Percentiles rank a stretch among this genome's conserved stretches.
These are phyloP conservation scores for Talaromyces sp. DNA, from an alignment of 2,329 filamentous ascomycete genomes.

Conservation along the genomic window DNA sequence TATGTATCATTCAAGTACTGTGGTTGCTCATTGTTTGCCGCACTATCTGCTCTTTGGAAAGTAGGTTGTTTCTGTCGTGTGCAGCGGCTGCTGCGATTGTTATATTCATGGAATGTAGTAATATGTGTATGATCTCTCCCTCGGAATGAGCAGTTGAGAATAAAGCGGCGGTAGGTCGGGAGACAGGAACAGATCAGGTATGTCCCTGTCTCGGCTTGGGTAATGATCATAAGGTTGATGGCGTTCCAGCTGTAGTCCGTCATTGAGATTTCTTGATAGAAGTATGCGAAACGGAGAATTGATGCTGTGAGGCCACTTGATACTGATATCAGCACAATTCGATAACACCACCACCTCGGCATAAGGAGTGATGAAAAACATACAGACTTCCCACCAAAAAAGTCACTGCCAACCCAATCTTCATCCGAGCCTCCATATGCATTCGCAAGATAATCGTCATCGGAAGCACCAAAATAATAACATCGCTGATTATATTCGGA, in stretches of 20 bases:
- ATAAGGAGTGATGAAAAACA: not conserved
- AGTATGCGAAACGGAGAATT: not conserved
- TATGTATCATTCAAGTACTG: not conserved
- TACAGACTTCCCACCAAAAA: not conserved
- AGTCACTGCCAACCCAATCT: not conserved
- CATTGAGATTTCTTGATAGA: not conserved
- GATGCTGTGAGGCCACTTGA: not conserved
- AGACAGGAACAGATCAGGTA: not conserved
- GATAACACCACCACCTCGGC: no score
- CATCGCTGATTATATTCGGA: slow-evolving; percentile 1
- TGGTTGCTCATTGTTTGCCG: not conserved
- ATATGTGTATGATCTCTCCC: not conserved
- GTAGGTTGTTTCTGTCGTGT: not conserved
- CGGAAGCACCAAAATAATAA: not conserved
- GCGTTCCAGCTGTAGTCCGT: not conserved
- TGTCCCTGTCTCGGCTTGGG: not conserved
- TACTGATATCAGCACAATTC: no score
- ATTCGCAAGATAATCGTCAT: not conserved
- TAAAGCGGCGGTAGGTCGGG: not conserved
- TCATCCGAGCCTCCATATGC: not conserved
- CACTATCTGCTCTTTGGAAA: not conserved
- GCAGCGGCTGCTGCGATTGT: not conserved
- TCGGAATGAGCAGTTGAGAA: not conserved
- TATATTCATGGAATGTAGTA: not conserved
- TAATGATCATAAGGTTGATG: not conserved